Conservation (phyloP, 345 rosid genomes). For the Populus euphratica region DNA sequence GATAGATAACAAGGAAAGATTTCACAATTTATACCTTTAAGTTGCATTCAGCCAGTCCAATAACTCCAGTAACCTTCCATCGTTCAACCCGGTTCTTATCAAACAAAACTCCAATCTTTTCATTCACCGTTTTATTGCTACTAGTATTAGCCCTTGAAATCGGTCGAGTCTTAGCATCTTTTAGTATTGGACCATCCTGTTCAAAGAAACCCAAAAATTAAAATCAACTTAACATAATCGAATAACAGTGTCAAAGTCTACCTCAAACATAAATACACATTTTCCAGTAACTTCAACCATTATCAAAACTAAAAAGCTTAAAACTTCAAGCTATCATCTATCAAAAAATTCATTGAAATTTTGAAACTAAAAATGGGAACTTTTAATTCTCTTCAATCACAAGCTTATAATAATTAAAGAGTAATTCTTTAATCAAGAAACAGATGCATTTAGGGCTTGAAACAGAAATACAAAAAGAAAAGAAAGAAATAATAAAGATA, state of each 20-base stretch:
- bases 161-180: conserved; percentile 52
- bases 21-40: conserved; percentile 51
- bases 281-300: neutral
- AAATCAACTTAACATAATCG: neutral
- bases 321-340: neutral
- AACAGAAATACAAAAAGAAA: neutral
- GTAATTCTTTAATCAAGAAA: too few species aligned
- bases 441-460: neutral
- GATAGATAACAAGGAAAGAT: neutral
- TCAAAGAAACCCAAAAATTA: conserved; percentile 6
- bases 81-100: conserved; percentile 51
- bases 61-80: conserved; percentile 77
- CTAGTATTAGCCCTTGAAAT: conserved; percentile 40
- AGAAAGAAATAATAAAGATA: conserved; percentile 14
- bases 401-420: too few species aligned
- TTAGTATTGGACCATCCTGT: conserved; percentile 71
- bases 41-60: conserved; percentile 61
- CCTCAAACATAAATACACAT: neutral
- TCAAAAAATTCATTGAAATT: neutral
- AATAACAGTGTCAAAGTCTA: neutral
- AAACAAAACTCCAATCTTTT: conserved; percentile 26
- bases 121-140: conserved; percentile 12
- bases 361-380: neutral
- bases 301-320: neutral
- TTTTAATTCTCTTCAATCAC: too few species aligned